A percentile compares a stretch with the other conserved stretches of the same genome.
Evolutionary conservation across 805 yeast species (phyloP).

Genomic region (Candida maris): DNA sequence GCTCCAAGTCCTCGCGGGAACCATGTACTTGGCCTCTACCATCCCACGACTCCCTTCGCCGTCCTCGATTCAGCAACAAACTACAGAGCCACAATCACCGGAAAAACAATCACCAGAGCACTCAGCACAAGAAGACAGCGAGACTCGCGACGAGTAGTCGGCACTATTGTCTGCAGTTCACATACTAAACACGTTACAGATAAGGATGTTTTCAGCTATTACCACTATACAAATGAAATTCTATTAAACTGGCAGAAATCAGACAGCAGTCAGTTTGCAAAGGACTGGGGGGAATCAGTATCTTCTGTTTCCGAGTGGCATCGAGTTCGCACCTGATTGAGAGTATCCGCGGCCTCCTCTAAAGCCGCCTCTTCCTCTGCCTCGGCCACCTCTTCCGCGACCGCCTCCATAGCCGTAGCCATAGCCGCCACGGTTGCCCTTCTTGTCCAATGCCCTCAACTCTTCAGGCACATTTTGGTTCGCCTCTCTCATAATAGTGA

Average conservation of each 20-base stretch:
- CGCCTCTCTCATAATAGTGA: conserved; percentile 91
- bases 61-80: not conserved
- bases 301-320: conserved; percentile 42
- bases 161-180: no score
- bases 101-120: not conserved
- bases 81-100: no score
- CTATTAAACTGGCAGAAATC: no score
- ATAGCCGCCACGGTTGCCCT: conserved; percentile 62
- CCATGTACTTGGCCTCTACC: conserved; percentile 16
- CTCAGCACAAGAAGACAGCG: not conserved
- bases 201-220: no score
- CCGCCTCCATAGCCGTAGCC: conserved; percentile 53
- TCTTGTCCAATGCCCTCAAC: conserved; percentile 71
- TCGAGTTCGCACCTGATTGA: conserved; percentile 45
- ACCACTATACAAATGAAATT: no score
- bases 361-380: conserved; percentile 40
- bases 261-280: no score
- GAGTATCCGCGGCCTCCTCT: conserved; percentile 32
- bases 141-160: conserved; percentile 1
- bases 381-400: conserved; percentile 45
- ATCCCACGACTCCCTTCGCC: conserved; percentile 12
- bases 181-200: no score
- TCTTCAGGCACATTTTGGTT: conserved; percentile 85
- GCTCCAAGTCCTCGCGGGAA: conserved; percentile 14
- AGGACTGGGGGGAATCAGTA: conserved; percentile 25